Evolutionary conservation across 2,329 filamentous ascomycete genomes (phyloP).

Genomic region (Aspergillus chevalieri): DNA sequence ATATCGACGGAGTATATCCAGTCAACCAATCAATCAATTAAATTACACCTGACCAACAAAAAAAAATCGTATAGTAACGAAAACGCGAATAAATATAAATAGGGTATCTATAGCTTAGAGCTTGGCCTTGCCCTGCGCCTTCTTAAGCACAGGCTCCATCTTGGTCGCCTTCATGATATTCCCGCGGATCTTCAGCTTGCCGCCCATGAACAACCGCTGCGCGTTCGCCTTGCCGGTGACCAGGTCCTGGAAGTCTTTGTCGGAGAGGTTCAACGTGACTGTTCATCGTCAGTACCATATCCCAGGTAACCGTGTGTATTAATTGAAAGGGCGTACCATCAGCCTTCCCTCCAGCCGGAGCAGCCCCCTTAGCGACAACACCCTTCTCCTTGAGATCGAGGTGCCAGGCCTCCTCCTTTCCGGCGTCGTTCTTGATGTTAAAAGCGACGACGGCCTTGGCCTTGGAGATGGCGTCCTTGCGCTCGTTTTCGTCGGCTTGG

Average conservation of each 20-base stretch:
- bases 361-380: constrained; percentile 67
- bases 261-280: constrained; percentile 83
- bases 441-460: constrained; percentile 85
- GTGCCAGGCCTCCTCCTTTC: constrained; percentile 81
- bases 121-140: constrained; percentile 78
- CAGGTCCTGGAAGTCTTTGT: constrained; percentile 79
- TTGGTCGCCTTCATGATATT: constrained; percentile 98
- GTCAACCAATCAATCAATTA: too few species aligned
- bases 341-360: constrained; percentile 66
- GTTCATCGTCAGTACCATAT: background rate
- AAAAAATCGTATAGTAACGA: background rate
- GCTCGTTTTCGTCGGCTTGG: constrained; percentile 61
- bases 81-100: background rate
- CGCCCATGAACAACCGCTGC: constrained; percentile 94
- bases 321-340: constrained; percentile 55
- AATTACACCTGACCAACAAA: background rate
- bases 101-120: constrained; percentile 53
- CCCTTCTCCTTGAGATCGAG: constrained; percentile 92
- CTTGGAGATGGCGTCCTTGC: constrained; percentile 83
- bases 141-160: constrained; percentile 87
- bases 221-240: constrained; percentile 85
- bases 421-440: constrained; percentile 78
- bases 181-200: constrained; percentile 96
- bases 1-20: too few species aligned
- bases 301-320: background rate